Base-by-base conservation (phyloP, 2,329 filamentous ascomycete genomes). In the Apiospora marii region DNA sequence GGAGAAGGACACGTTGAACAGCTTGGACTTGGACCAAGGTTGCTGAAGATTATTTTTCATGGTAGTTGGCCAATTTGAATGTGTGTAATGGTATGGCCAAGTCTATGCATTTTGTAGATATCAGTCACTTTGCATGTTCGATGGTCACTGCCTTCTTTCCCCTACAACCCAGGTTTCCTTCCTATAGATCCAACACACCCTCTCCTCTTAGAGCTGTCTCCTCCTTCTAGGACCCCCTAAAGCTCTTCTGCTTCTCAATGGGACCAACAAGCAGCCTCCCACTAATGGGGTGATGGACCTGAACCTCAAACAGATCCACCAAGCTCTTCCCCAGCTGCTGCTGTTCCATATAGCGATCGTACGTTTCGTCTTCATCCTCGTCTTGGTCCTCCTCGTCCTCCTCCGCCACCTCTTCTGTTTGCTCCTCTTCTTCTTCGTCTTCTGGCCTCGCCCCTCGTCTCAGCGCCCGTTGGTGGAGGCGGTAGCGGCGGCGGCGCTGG, bases 181-280 rank as follows among this genome's bases (percentile, higher is more conserved):
- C 19, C 49, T n/a, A 10, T 51, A 16, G 12, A 27, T 27, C 24
- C 24, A 14, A 30, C 13, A 53, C 24, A 24, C 13, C 4, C 51
- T 48, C 16, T 16, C 27, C 27, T 5, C 19, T 34, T 16, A 10
- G 14, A 3, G 1, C 8, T 19, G 3, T 14, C 10, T 16, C 8
- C 34, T 12, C 30, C 22, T 44, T 44, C 49, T 49, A 70, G 7
- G 68, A 27, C 49, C 71, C 49, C 46, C 67, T 69, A 41, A 64
- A 69, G 48, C 43, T 37, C 68, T 43, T 73, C 34, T 74, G 73
- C 74, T 72, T 74, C 30, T 74, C 74, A 27, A 74, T 24, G 22
- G 73, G 70, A 19, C 46, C 74, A 51, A 72, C 73, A 5, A 72
- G 34, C 44, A 70, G 30, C 44, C 72, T 51, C 27, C 70, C 72